Conservation (phyloP, 345 rosid species). For the Euphorbia peplus region DNA sequence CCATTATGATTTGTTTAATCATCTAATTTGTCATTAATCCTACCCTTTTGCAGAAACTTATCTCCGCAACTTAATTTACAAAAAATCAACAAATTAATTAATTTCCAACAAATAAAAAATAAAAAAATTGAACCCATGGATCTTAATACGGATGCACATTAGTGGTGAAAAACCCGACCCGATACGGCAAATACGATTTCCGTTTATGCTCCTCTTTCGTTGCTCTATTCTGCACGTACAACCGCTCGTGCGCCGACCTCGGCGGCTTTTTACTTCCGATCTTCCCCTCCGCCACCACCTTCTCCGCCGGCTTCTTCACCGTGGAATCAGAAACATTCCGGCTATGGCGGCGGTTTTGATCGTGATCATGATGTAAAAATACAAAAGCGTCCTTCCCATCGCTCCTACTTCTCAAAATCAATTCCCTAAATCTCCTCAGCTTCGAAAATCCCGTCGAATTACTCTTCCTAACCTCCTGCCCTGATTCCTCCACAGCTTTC, state of each 20-base stretch:
- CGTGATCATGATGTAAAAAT: conserved; percentile 27
- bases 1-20: not conserved
- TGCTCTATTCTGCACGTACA: conserved; percentile 49
- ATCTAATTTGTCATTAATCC: not conserved
- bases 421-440: conserved; percentile 47
- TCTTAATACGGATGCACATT: conserved; percentile 67
- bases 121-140: not conserved
- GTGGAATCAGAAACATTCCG: not conserved
- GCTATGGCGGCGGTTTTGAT: not conserved
- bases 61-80: not conserved
- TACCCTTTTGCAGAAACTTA: not conserved
- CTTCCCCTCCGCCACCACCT: not conserved
- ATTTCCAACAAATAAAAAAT: not conserved
- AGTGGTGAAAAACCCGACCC: conserved; percentile 67
- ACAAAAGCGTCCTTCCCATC: conserved; percentile 53
- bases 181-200: conserved; percentile 62
- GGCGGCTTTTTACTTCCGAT: conserved; percentile 28
- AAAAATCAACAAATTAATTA: conserved; percentile 6
- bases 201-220: conserved; percentile 50
- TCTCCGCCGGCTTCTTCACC: not conserved
- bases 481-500: conserved; percentile 26
- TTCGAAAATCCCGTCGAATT: conserved; percentile 57
- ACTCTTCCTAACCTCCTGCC: conserved; percentile 43
- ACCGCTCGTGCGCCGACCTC: conserved; percentile 51
- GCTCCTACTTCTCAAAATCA: conserved; percentile 39